A percentile compares a stretch with the other conserved stretches of the same genome.
phyloP scores from a whole-genome alignment of 2,329 filamentous ascomycete species.

The Thelonectria olida region DNA sequence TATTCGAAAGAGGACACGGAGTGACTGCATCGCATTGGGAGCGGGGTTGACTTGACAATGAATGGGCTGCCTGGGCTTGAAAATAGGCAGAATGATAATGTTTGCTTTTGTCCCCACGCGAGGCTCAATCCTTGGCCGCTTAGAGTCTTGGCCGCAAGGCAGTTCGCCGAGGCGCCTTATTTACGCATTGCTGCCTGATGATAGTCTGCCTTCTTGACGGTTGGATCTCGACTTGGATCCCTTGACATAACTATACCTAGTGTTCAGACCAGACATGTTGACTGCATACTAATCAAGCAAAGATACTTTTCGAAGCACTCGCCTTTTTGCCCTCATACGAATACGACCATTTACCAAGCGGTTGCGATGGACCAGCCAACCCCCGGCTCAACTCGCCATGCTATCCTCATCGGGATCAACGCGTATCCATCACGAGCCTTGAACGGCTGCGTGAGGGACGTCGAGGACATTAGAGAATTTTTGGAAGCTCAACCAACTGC shows the following conservation, averaged over 20 bases:
- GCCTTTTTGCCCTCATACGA: no score
- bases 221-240: background rate
- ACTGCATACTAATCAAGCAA: no score
- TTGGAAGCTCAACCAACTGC: background rate
- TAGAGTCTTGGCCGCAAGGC: no score
- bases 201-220: background rate
- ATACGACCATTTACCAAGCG: no score
- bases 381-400: background rate
- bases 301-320: no score
- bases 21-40: no score
- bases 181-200: background rate
- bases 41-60: no score
- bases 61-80: background rate
- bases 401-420: conserved; percentile 21
- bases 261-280: no score
- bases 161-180: no score
- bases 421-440: conserved; percentile 8
- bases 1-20: background rate
- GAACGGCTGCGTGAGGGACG: conserved; percentile 20
- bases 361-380: no score
- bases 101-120: background rate
- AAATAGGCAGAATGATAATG: background rate
- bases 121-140: background rate
- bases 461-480: conserved; percentile 7
- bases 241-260: no score